These are phyloP conservation scores for Cladophialophora bantiana DNA, from an alignment of 2,329 filamentous ascomycete genomes.

Conservation along the genomic window DNA sequence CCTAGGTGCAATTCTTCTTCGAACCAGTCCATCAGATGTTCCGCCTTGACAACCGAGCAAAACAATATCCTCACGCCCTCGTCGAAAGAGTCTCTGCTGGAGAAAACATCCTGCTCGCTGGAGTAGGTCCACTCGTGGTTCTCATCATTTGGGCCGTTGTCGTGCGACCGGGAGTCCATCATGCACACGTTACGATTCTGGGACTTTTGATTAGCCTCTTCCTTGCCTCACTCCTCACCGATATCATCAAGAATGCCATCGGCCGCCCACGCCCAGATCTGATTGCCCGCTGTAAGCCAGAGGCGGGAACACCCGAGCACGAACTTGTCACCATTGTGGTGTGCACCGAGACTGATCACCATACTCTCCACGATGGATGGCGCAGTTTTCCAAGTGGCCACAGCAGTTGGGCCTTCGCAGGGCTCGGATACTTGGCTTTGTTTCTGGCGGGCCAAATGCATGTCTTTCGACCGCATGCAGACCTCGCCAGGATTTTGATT, in stretches of 20 bases:
- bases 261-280: slow-evolving; percentile 85
- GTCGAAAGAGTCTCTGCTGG: slow-evolving; percentile 77
- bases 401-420: slow-evolving; percentile 66
- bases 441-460: slow-evolving; percentile 62
- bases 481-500: slow-evolving; percentile 62
- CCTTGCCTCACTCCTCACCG: slow-evolving; percentile 82
- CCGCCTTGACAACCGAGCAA: slow-evolving; percentile 79
- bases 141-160: slow-evolving; percentile 71
- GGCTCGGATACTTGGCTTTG: slow-evolving; percentile 65
- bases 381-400: slow-evolving; percentile 70
- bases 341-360: slow-evolving; percentile 59
- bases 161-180: slow-evolving; percentile 71
- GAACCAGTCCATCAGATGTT: slow-evolving; percentile 96
- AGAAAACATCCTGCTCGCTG: slow-evolving; percentile 81
- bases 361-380: slow-evolving; percentile 69
- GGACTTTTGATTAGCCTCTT: slow-evolving; percentile 79
- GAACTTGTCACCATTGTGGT: slow-evolving; percentile 58
- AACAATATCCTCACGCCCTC: slow-evolving; percentile 85
- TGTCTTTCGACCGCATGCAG: slow-evolving; percentile 64
- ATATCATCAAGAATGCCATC: slow-evolving; percentile 87
- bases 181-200: slow-evolving; percentile 83
- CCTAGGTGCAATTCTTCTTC: slow-evolving; percentile 71
- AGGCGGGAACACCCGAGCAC: slow-evolving; percentile 62
- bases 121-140: slow-evolving; percentile 71
- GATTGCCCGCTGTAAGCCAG: slow-evolving; percentile 83